Conservation (phyloP, 148 eudicot genomes). For the Vaccinium myrtillus region DNA sequence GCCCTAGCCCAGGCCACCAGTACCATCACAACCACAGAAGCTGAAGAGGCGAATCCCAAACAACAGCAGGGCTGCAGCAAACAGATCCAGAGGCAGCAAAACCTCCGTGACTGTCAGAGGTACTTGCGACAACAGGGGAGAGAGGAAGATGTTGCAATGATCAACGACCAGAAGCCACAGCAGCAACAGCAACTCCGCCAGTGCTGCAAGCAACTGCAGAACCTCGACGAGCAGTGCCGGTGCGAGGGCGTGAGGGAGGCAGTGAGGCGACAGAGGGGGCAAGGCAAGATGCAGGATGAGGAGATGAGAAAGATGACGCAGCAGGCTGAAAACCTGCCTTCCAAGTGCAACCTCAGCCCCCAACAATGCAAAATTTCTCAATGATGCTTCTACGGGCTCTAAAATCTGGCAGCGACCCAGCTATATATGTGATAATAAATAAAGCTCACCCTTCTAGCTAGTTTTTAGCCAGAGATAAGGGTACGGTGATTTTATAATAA, state of each 20-base stretch:
- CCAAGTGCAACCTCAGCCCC: slow-evolving; percentile 19
- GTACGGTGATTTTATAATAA: background rate
- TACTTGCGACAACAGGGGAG: slow-evolving; percentile 18
- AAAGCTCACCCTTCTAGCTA: slow-evolving; percentile 8
- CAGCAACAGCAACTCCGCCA: slow-evolving; percentile 21
- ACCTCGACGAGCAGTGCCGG: slow-evolving; percentile 29
- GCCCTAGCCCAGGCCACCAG: slow-evolving; percentile 16
- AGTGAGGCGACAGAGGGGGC: slow-evolving; percentile 19
- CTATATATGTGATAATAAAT: background rate
- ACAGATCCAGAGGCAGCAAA: slow-evolving; percentile 27
- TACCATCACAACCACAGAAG: slow-evolving; percentile 16
- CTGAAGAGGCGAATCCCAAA: background rate
- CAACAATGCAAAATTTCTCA: slow-evolving; percentile 11
- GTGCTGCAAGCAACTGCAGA: slow-evolving; percentile 35
- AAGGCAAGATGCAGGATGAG: slow-evolving; percentile 21
- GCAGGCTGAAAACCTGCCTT: slow-evolving; percentile 29
- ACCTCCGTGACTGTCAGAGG: slow-evolving; percentile 30
- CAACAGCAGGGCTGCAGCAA: slow-evolving; percentile 23
- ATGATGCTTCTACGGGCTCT: background rate
- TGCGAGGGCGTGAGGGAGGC: slow-evolving; percentile 28
- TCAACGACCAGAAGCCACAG: slow-evolving; percentile 8
- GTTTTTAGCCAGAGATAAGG: background rate
- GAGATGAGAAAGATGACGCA: slow-evolving; percentile 20
- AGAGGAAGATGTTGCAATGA: background rate
- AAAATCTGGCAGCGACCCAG: background rate